Evolutionary conservation across 129 eudicot species (phyloP).

Genomic region (Rutidosis leptorrhynchoides): DNA sequence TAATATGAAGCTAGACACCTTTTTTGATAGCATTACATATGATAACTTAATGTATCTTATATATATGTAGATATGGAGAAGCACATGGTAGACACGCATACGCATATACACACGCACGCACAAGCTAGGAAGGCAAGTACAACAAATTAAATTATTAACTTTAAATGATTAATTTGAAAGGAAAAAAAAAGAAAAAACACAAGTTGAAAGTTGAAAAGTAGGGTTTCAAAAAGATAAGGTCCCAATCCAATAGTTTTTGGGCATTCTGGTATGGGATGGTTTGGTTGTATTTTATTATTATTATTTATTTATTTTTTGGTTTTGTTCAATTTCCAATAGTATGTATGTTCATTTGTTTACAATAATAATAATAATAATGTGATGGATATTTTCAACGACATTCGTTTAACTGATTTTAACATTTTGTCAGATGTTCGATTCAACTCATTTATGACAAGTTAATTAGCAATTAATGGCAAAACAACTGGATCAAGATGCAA

Average conservation of each 20-base stretch:
- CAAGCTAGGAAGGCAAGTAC: slow-evolving; percentile 29
- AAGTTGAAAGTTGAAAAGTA: slow-evolving; percentile 31
- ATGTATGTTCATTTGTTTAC: not conserved
- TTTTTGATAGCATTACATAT: slow-evolving; percentile 15
- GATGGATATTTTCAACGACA: no score
- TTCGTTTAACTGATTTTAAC: no score
- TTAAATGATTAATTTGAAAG: slow-evolving; percentile 27
- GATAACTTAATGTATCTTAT: slow-evolving; percentile 9
- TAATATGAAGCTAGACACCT: not conserved
- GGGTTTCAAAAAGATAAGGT: slow-evolving; percentile 38
- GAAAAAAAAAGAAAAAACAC: slow-evolving; percentile 31
- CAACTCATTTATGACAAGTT: no score
- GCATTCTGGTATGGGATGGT: not conserved
- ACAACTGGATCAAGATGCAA: no score
- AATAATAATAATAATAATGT: no score
- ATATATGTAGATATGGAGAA: slow-evolving; percentile 17
- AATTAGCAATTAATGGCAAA: no score
- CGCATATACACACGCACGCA: slow-evolving; percentile 31
- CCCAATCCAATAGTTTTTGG: slow-evolving; percentile 32
- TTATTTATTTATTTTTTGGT: not conserved
- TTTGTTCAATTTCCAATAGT: not conserved
- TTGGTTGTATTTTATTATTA: not conserved
- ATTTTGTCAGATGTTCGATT: not conserved
- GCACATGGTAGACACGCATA: slow-evolving; percentile 29
- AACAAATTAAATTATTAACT: slow-evolving; percentile 27